Evolutionary conservation across 441 rosid species (phyloP), one percentile per base, ranked within the genome.

Genomic region (Gossypium laxum): DNA sequence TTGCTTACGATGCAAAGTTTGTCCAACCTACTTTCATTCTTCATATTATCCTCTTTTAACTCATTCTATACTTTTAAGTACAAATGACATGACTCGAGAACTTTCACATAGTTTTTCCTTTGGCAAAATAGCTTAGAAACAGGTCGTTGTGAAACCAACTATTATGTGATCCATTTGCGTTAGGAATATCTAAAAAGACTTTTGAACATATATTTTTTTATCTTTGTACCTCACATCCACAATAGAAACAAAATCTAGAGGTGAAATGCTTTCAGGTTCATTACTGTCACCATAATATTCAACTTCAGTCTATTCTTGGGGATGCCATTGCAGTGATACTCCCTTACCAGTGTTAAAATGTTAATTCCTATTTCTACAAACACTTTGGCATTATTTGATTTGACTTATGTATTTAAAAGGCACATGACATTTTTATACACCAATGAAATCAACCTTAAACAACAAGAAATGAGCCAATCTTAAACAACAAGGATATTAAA

Each of bases 111-210:
- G 72, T 87, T 85, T 72, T 84, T 87, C 80, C 91, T 87, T 69
- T 88, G 75, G 5, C 21, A 26, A 51, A 91, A 87, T 61, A 77
- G 15, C 78, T 80, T 15, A 87, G 86, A 63, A 89, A 89, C 0
- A 91, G 91, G 75, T 91, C 84, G 69, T 75, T 87, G 80, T 84
- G 80, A 79, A 89, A 87, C 93, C 91, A 89, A n/a, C 87, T 85
- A 47, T 84, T 81, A 80, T 5, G 34, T 28, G 75, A 82, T 48
- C 83, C 89, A 71, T 85, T 80, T 17, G 87, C 85, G 69, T 87
- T 83, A 7, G 93, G 93, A 54, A 87, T 85, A 45, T 87, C 91
- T 87, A 28, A 87, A 76, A 59, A 87, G 85, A 30, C 38, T 79
- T 84, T 87, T 22, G 89, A 89, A 74, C 88, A 24, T 24, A 87